Evolutionary conservation across 176 grass and related monocot genomes (phyloP).

Genomic region (Thalia dealbata): DNA sequence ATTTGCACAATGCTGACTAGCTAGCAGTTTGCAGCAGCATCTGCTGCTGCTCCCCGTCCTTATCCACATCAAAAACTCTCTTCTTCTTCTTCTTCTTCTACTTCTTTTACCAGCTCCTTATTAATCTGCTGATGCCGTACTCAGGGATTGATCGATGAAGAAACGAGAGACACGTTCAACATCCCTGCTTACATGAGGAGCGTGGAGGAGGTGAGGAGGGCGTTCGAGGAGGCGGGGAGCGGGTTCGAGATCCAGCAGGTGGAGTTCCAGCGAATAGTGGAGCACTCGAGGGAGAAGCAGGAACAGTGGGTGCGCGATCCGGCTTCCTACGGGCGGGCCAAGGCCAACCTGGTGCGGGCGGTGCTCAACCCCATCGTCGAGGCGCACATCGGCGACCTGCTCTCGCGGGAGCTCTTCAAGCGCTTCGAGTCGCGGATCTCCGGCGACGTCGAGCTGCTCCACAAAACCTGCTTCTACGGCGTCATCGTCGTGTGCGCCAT

Average conservation of each 20-base stretch:
- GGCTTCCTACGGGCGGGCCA: slow-evolving; percentile 3
- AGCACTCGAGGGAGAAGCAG: slow-evolving; percentile 1
- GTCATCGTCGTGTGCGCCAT: background rate
- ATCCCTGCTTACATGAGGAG: slow-evolving; percentile 26
- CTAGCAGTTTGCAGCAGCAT: no score
- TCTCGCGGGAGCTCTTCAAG: slow-evolving; percentile 5
- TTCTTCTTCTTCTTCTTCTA: no score
- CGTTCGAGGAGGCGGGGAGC: background rate
- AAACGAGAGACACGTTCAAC: slow-evolving; percentile 26
- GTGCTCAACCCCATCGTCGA: slow-evolving; percentile 11
- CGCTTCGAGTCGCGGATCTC: background rate
- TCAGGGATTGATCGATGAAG: slow-evolving; percentile 22
- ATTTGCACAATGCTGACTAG: background rate
- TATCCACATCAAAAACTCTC: no score
- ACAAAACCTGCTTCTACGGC: slow-evolving; percentile 2
- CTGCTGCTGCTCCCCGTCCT: no score
- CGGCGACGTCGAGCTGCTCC: background rate
- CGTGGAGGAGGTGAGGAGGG: slow-evolving; percentile 15
- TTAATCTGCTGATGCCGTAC: no score
- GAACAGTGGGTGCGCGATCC: slow-evolving; percentile 6
- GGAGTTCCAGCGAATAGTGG: slow-evolving; percentile 6
- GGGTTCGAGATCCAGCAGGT: slow-evolving; percentile 22
- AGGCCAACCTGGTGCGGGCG: slow-evolving; percentile 18
- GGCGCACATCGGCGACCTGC: slow-evolving; percentile 10
- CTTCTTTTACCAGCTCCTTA: no score